Evolutionary conservation across 805 yeast species (phyloP), one percentile per base, ranked within the genome.

Genomic region (Lachancea dasiensis): DNA sequence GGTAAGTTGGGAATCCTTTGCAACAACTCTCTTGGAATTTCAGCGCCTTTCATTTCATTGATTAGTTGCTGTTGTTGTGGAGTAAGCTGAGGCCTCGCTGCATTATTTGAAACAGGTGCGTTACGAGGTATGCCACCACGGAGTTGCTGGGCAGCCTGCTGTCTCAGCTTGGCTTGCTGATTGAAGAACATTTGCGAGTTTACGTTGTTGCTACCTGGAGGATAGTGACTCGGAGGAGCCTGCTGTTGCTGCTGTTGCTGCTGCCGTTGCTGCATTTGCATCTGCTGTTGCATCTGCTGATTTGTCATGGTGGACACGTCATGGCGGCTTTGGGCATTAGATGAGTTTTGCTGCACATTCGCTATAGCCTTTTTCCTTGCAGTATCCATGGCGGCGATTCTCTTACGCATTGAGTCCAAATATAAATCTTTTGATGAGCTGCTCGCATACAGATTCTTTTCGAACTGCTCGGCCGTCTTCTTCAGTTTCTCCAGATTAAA

Each of bases 1-100:
- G 96, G 96, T 23, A 86, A 65, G 32, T 74, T 80, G 7, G 95
- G 94, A 32, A 86, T 72, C 50, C 75, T 75, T 37, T 72, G 68
- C 15, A 86, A 61, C 18, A 86, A 58, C 2, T 76, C 73, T 11
- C 73, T 73, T 0, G 95, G 95, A 35, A 87, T 85, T 3, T 85
- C 86, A 2, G 77, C 64, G 29, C 75, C 76, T 44, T 80, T 74
- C 54, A 84, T 62, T 39, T 70, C 73, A 21, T 67, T 52, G 24
- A 58, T 68, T 46, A 71, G 55, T 41, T 68, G 60, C 43, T 67
- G 71, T 29, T 53, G 58, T 39, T 56, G 63, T 8, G 58, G 59
- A 20, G 57, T 49, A 28, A 50, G 39, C 34, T 44, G 52, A 20
- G 50, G 53, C 39, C 47, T 41, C 25, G 16, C 40, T 8, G 43